A percentile compares a stretch with the other conserved stretches of the same genome.
These are phyloP conservation scores for Auricularia sp. DNA, from an alignment of 768 basidiomycete genomes.

Conservation along the genomic window DNA sequence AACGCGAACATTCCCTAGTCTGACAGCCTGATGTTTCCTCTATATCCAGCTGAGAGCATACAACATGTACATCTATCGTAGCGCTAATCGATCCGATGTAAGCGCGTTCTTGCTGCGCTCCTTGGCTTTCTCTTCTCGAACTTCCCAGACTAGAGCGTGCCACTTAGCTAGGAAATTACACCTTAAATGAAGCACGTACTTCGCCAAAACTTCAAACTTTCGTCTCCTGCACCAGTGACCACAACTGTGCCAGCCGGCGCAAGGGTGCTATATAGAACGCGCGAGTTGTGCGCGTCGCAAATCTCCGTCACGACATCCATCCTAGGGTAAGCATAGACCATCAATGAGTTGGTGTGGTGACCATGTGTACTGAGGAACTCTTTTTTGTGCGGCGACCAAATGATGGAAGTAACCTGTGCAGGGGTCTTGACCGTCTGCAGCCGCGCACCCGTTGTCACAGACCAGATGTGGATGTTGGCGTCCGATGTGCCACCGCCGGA, in stretches of 20 bases:
- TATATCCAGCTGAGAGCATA: no score
- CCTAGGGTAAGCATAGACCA: conserved; percentile 78
- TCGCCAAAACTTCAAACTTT: conserved; percentile 95
- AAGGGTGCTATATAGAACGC: conserved; percentile 77
- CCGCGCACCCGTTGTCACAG: conserved; percentile 83
- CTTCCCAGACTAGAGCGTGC: conserved; percentile 75
- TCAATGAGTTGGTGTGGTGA: conserved; percentile 77
- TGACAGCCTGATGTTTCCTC: no score
- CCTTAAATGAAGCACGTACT: neutral
- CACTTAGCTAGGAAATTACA: no score
- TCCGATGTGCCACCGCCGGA: conserved; percentile 94
- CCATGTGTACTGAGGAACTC: conserved; percentile 94
- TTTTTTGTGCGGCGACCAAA: conserved; percentile 79
- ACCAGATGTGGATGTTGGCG: conserved; percentile 84
- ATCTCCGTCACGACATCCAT: conserved; percentile 77
- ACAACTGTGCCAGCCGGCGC: conserved; percentile 88
- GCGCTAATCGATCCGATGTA: conserved; percentile 7
- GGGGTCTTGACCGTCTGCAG: conserved; percentile 79
- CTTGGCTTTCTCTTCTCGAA: conserved; percentile 44
- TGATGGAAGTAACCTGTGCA: conserved; percentile 85
- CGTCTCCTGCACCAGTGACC: conserved; percentile 86
- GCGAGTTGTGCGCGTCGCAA: conserved; percentile 84
- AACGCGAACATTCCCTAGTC: no score
- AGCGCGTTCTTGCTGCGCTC: conserved; percentile 14
- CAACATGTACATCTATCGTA: conserved; percentile 1